phyloP scores from a whole-genome alignment of 495 filamentous ascomycete species.

The Penicillium alfredii region DNA sequence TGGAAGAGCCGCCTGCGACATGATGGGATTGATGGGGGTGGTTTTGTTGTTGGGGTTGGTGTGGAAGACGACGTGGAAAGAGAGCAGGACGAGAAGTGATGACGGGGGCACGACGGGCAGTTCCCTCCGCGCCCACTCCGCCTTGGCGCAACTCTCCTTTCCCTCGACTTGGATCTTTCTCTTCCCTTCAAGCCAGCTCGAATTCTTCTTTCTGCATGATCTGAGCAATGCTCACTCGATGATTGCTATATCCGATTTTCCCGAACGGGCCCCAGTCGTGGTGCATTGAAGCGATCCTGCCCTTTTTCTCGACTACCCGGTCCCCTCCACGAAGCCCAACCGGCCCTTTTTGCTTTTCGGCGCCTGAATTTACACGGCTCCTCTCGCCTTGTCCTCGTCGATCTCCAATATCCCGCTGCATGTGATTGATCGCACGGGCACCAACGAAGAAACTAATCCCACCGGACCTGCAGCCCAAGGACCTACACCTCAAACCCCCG shows the following conservation, averaged over 20 bases:
- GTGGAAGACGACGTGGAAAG: slow-evolving; percentile 4
- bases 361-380: neutral
- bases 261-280: slow-evolving; percentile 12
- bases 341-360: slow-evolving; percentile 3
- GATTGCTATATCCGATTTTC: slow-evolving; percentile 12
- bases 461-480: slow-evolving; percentile 5
- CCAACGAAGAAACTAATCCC: slow-evolving; percentile 4
- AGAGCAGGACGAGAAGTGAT: slow-evolving; percentile 5
- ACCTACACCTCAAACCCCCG: slow-evolving; percentile 3
- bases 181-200: too few species aligned
- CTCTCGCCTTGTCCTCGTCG: neutral
- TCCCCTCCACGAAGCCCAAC: slow-evolving; percentile 5
- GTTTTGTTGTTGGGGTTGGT: neutral
- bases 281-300: slow-evolving; percentile 16
- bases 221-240: slow-evolving; percentile 14
- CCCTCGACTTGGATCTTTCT: slow-evolving; percentile 8
- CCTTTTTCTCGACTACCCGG: slow-evolving; percentile 14
- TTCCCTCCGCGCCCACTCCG: slow-evolving; percentile 25
- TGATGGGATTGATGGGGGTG: slow-evolving; percentile 13
- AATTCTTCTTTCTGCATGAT: slow-evolving; percentile 3
- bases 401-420: too few species aligned
- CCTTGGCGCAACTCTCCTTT: slow-evolving; percentile 20
- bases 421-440: slow-evolving; percentile 9
- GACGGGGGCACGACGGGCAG: slow-evolving; percentile 5
- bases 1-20: slow-evolving; percentile 28